Conservation (phyloP, 2,329 filamentous ascomycete genomes). For the Diaporthe sp. region DNA sequence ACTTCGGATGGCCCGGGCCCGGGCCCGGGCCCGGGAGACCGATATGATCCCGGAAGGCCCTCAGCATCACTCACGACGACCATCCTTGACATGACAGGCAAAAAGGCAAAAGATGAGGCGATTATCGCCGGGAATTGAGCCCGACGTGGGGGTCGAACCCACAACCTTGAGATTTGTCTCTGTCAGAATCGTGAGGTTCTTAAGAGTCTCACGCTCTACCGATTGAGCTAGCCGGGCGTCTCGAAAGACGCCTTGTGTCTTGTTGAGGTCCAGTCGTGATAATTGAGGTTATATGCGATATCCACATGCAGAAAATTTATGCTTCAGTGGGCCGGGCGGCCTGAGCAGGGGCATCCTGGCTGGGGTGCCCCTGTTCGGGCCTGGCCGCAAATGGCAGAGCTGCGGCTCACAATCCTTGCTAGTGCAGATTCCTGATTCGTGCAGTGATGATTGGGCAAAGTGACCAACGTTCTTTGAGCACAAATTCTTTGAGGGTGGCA, state of each 20-base stretch:
- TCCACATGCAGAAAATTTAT: conserved; percentile 3
- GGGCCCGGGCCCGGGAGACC: background rate
- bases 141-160: conserved; percentile 39
- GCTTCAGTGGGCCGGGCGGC: background rate
- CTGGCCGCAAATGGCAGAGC: background rate
- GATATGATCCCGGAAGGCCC: background rate
- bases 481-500: too few species aligned
- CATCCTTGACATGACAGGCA: background rate
- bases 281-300: background rate
- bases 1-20: background rate
- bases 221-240: conserved; percentile 74
- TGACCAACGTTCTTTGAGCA: too few species aligned
- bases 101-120: conserved; percentile 16
- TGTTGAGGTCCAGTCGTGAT: background rate
- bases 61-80: background rate
- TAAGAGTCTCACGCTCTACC: conserved; percentile 82
- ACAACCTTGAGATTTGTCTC: conserved; percentile 39
- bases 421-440: too few species aligned
- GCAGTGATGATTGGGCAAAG: too few species aligned
- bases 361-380: background rate
- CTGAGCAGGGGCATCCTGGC: background rate
- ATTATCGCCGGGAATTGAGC: conserved; percentile 38
- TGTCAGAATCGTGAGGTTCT: conserved; percentile 34
- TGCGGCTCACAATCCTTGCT: background rate
- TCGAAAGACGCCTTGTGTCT: conserved; percentile 2